Evolutionary conservation across 306 rosid species (phyloP).

Genomic region (Gastrolobium bilobum): DNA sequence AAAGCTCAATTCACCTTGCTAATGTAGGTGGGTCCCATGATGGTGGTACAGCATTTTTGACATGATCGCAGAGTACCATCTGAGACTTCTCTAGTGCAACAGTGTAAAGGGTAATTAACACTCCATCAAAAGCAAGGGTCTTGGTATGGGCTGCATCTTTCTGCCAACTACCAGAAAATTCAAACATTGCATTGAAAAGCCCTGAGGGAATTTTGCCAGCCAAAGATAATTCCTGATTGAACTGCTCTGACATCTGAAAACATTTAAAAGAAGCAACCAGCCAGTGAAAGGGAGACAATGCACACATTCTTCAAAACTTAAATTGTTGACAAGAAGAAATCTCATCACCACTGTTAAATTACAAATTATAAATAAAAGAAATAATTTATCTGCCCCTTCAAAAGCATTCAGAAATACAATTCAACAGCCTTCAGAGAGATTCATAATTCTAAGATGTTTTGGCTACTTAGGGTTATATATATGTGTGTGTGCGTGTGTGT

Average conservation of each 20-base stretch:
- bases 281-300: conserved; percentile 39
- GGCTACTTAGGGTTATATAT: background rate
- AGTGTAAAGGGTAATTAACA: conserved; percentile 88
- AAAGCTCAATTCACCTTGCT: conserved; percentile 71
- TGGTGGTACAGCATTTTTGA: conserved; percentile 85
- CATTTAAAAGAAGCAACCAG: conserved; percentile 43
- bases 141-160: conserved; percentile 93
- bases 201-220: conserved; percentile 98
- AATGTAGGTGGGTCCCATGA: conserved; percentile 94
- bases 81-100: conserved; percentile 96
- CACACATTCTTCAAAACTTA: conserved; percentile 15
- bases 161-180: conserved; percentile 97
- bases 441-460: conserved; percentile 34
- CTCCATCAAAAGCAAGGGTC: conserved; percentile 96
- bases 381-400: conserved; percentile 26
- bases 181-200: conserved; percentile 94
- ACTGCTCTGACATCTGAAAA: conserved; percentile 97
- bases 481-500: too few relatives aligned
- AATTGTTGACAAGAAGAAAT: conserved; percentile 11
- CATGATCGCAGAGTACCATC: conserved; percentile 76
- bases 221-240: conserved; percentile 89
- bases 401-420: conserved; percentile 37
- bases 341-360: background rate
- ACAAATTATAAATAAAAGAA: conserved; percentile 16
- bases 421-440: conserved; percentile 12